phyloP scores from a whole-genome alignment of 495 filamentous ascomycete genomes.

The Annulohypoxylon moriforme region DNA sequence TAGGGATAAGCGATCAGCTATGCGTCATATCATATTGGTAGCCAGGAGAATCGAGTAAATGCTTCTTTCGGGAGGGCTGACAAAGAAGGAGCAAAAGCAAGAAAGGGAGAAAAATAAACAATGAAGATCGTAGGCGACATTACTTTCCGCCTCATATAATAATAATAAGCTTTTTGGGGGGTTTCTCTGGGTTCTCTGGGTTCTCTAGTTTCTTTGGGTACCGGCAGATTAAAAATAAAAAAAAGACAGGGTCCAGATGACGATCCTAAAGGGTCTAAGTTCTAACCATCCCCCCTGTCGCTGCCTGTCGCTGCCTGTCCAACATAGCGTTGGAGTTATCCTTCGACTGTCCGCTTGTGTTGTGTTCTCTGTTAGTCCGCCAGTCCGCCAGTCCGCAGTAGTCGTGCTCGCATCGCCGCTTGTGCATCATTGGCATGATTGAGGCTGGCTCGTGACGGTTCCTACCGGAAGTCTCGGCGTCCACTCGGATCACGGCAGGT shows the following conservation, averaged over 20 bases:
- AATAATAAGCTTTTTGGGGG: slow-evolving; percentile 20
- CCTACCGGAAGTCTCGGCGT: slow-evolving; percentile 41
- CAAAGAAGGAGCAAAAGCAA: slow-evolving; percentile 7
- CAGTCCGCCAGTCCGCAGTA: background rate
- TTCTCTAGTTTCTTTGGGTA: background rate
- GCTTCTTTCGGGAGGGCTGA: slow-evolving; percentile 30
- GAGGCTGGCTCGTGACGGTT: slow-evolving; percentile 27
- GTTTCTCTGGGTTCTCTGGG: background rate
- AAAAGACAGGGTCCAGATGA: slow-evolving; percentile 16
- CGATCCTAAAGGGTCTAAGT: slow-evolving; percentile 23
- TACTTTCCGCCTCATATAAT: slow-evolving; percentile 28
- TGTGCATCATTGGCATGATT: background rate
- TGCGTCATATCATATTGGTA: slow-evolving; percentile 46
- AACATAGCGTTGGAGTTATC: background rate
- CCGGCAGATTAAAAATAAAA: slow-evolving; percentile 24
- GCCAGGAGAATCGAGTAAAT: slow-evolving; percentile 54
- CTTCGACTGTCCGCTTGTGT: background rate
- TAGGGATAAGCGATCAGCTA: slow-evolving; percentile 16
- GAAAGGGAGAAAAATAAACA: slow-evolving; percentile 11
- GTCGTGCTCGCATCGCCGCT: background rate
- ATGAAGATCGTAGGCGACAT: slow-evolving; percentile 6
- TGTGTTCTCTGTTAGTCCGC: background rate
- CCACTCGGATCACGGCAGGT: slow-evolving; percentile 28
- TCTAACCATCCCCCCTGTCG: slow-evolving; percentile 5
- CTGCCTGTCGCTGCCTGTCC: background rate